Conservation (phyloP, 2,329 filamentous ascomycete genomes). For the Metarhizium album region DNA sequence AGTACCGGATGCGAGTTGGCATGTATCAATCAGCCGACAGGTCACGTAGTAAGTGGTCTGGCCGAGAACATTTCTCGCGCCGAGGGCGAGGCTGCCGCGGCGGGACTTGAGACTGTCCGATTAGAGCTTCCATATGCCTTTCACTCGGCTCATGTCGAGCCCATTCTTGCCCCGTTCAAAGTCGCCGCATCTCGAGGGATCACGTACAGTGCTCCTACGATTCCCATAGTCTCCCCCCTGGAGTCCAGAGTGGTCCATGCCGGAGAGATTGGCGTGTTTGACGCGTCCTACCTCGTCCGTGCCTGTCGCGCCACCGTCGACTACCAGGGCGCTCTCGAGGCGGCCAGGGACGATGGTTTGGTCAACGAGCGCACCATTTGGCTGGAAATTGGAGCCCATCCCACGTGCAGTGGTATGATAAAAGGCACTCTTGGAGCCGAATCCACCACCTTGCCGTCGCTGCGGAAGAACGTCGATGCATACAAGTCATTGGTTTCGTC, state of each 20-base stretch:
- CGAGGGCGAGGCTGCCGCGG: too few species aligned
- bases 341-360: not conserved
- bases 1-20: conserved; percentile 6
- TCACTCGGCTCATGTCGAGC: too few species aligned
- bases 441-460: not conserved
- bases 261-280: not conserved
- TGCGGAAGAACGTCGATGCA: not conserved
- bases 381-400: conserved; percentile 1
- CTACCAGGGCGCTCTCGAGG: not conserved
- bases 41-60: too few species aligned
- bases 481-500: not conserved
- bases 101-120: too few species aligned
- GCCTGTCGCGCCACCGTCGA: not conserved
- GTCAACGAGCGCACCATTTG: not conserved
- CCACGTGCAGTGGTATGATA: conserved; percentile 2
- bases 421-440: not conserved
- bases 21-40: not conserved
- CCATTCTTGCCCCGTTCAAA: too few species aligned
- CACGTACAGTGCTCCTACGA: conserved; percentile 27
- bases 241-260: conserved; percentile 32
- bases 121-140: too few species aligned
- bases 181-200: too few species aligned
- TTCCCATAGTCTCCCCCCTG: conserved; percentile 59
- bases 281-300: not conserved
- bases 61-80: too few species aligned